phyloP scores from a whole-genome alignment of 208 protist species.

The Leishmania mexicana region DNA sequence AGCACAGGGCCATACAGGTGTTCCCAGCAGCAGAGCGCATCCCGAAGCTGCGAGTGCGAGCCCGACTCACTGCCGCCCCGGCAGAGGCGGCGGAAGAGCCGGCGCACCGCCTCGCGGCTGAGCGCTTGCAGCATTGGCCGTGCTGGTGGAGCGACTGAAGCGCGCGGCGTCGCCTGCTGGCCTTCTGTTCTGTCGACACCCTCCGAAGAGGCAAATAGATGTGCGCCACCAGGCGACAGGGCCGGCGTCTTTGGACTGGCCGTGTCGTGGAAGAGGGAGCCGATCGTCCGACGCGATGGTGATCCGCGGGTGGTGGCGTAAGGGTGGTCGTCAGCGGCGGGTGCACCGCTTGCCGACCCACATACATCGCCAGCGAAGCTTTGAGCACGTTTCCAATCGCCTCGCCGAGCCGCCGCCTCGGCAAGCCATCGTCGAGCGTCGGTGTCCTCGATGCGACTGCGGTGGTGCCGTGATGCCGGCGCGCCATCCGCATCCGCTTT shows the following conservation, averaged over 20 bases:
- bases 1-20: slow-evolving; percentile 29
- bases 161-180: background rate
- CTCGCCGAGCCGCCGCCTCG: slow-evolving; percentile 74
- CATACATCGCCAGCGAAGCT: background rate
- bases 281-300: slow-evolving; percentile 2
- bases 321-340: background rate
- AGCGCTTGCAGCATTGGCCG: slow-evolving; percentile 17
- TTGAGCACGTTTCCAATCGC: slow-evolving; percentile 47
- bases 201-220: background rate
- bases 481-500: background rate
- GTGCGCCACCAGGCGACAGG: background rate
- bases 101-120: slow-evolving; percentile 25
- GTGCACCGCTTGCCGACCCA: background rate
- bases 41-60: background rate
- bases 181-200: background rate
- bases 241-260: background rate
- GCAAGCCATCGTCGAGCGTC: slow-evolving; percentile 53
- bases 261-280: slow-evolving; percentile 26
- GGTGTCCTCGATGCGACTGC: slow-evolving; percentile 21
- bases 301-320: background rate
- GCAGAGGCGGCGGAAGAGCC: slow-evolving; percentile 28
- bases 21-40: slow-evolving; percentile 29
- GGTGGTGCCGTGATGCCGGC: background rate
- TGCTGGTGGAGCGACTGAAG: background rate
- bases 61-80: background rate